Evolutionary conservation across 768 basidiomycete genomes (phyloP).

Genomic region (Boletellus sp.): DNA sequence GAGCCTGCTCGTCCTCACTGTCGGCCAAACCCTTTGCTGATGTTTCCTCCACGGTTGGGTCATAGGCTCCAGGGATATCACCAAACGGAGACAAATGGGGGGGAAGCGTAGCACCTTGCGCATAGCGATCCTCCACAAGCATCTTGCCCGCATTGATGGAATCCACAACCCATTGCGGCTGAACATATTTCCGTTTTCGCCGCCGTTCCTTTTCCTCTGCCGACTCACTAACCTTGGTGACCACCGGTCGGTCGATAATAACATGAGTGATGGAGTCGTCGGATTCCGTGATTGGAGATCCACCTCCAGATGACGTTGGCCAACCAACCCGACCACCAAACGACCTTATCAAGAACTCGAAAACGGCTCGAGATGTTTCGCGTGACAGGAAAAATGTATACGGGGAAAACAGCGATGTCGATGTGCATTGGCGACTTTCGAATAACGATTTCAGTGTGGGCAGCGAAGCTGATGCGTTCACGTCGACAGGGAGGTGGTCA

Average conservation of each 20-base stretch:
- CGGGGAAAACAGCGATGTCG: constrained; percentile 70
- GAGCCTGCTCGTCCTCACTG: constrained; percentile 29
- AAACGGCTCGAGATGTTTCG: constrained; percentile 85
- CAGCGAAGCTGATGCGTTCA: constrained; percentile 44
- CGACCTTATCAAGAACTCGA: constrained; percentile 90
- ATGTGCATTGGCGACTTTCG: constrained; percentile 52
- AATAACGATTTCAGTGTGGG: constrained; percentile 68
- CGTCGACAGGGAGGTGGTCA: constrained; percentile 50
- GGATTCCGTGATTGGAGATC: constrained; percentile 72
- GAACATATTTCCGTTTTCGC: constrained; percentile 77
- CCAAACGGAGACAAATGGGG: constrained; percentile 97
- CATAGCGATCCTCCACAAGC: constrained; percentile 80
- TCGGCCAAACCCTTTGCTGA: constrained; percentile 29
- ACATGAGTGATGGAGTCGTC: constrained; percentile 92
- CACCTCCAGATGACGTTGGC: constrained; percentile 76
- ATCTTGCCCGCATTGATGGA: constrained; percentile 87
- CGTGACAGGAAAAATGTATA: constrained; percentile 93
- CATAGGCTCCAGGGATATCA: constrained; percentile 72
- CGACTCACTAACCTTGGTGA: constrained; percentile 46
- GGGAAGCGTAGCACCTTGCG: constrained; percentile 81
- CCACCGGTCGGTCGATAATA: constrained; percentile 83
- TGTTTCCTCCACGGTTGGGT: constrained; percentile 44
- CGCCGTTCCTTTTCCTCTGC: constrained; percentile 58
- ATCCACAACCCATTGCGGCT: constrained; percentile 98
- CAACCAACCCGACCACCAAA: constrained; percentile 93